Conservation (phyloP, 1,284 basidiomycete species). For the Irpex sp. region DNA sequence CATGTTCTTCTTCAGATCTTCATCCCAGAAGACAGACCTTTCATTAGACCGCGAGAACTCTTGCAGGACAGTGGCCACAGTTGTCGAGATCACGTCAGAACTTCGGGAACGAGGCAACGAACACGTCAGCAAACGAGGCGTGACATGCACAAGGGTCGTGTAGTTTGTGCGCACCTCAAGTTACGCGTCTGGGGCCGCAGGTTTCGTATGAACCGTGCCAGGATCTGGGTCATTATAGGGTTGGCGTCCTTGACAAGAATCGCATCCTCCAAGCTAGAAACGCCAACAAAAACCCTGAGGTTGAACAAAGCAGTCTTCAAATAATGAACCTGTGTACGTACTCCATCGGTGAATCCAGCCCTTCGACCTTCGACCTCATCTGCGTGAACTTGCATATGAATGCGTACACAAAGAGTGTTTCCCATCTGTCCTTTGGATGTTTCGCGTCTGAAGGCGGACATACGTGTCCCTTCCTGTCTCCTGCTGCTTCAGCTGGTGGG, state of each 20-base stretch:
- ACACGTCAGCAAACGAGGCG: conserved; percentile 33
- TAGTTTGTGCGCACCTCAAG: conserved; percentile 58
- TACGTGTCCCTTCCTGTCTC: conserved; percentile 60
- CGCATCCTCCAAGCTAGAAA: conserved; percentile 68
- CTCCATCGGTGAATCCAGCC: conserved; percentile 76
- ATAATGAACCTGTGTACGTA: conserved; percentile 37
- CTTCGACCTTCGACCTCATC: conserved; percentile 68
- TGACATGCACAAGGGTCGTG: conserved; percentile 21
- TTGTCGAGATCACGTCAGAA: conserved; percentile 72
- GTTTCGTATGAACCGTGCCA: conserved; percentile 72
- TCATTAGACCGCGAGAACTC: conserved; percentile 71
- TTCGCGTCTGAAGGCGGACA: conserved; percentile 70
- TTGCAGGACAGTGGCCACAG: conserved; percentile 58
- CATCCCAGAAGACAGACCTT: conserved; percentile 75
- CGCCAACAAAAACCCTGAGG: background rate
- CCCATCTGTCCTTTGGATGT: conserved; percentile 79
- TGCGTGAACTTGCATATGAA: conserved; percentile 80
- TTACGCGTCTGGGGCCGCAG: conserved; percentile 82
- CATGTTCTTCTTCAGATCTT: conserved; percentile 56
- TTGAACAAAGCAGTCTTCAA: background rate
- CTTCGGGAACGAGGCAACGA: conserved; percentile 34
- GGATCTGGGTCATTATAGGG: conserved; percentile 63
- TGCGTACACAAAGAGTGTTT: conserved; percentile 77
- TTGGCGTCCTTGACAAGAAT: conserved; percentile 65
- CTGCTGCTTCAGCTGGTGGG: conserved; percentile 15